Evolutionary conservation across 306 rosid genomes (phyloP), one percentile per base, ranked within the genome.

Genomic region (Adenanthera pavonina): DNA sequence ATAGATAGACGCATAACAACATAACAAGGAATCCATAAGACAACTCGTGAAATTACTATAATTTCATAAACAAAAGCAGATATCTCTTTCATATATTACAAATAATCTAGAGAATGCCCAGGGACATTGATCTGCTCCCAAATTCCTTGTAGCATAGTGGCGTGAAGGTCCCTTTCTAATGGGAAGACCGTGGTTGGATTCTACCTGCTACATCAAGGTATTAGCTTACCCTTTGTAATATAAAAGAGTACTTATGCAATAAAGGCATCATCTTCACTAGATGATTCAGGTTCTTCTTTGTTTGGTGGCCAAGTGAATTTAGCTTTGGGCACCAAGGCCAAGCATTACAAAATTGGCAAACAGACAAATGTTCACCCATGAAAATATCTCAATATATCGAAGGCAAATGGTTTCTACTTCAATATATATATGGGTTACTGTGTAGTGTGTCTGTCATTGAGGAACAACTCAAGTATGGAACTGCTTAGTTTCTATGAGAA

Each of bases 71-170:
- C 30, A 25, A 1, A 25, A 25, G 30, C 30, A 25, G 0, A 25
- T 25, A 25, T 25, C 99, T 96, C 99, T 67, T 97, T 91, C 97
- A 89, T 82, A 79, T 96, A 96, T 98, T 98, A 96, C 90, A 96
- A 82, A 87, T 96, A 96, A 86, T 96, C 98, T 15, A 97, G 86
- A 6, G 81, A 56, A 85, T 96, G 98, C 84, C 91, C 56, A 16
- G 99, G 93, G 85, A 92, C 14, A 86, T 81, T 84, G 59, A 93
- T 47, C 85, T 95, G 99, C 78, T 95, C 99, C 88, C 82, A 70
- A 25, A 25, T 25, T 0, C 30, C 30, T 25, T 25, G 30, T 25
- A 25, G 30, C 30, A 25, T 25, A 25, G 30, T 25, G 30, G 30
- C 30, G 30, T 25, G 30, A 25, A 25, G 30, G 30, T 25, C 30